Conservation (phyloP, 768 basidiomycete species). For the Lactifluus pinguis region DNA sequence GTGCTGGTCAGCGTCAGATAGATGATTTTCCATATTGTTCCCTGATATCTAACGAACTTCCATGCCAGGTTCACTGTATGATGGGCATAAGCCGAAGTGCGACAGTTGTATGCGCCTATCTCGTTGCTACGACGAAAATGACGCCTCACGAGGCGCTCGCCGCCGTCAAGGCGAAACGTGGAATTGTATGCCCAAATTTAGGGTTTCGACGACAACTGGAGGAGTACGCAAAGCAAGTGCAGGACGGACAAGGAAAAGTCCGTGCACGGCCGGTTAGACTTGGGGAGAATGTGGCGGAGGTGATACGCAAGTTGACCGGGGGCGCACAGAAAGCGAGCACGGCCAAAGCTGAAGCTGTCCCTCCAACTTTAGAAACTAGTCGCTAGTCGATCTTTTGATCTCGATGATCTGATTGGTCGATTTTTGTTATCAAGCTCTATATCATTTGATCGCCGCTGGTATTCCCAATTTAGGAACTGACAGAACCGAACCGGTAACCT, state of each 20-base stretch:
- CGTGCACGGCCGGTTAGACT: not conserved
- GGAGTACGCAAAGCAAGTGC: not conserved
- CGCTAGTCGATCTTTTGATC: too few relatives aligned
- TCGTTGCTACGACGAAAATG: conserved; percentile 25
- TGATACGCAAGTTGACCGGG: conserved; percentile 2
- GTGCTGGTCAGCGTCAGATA: conserved; percentile 36
- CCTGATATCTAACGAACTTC: not conserved
- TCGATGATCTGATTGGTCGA: too few relatives aligned
- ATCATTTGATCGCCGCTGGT: too few relatives aligned
- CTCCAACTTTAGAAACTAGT: not conserved
- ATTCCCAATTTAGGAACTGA: too few relatives aligned
- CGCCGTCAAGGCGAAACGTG: conserved; percentile 21
- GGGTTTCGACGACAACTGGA: conserved; percentile 27
- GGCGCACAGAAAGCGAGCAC: not conserved
- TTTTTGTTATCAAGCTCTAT: too few relatives aligned
- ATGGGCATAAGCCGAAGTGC: conserved; percentile 71
- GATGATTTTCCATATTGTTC: not conserved
- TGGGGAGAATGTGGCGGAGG: conserved; percentile 2
- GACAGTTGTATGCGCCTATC: conserved; percentile 69
- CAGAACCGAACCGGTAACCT: too few relatives aligned
- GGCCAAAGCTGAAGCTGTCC: not conserved
- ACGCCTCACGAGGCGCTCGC: conserved; percentile 24
- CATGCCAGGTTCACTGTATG: conserved; percentile 60
- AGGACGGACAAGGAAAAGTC: not conserved
- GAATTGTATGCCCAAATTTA: conserved; percentile 25